Percentiles rank a stretch among this genome's conserved stretches.
phyloP scores from a whole-genome alignment of 1,284 basidiomycete genomes.

The Omphalotus olearius region DNA sequence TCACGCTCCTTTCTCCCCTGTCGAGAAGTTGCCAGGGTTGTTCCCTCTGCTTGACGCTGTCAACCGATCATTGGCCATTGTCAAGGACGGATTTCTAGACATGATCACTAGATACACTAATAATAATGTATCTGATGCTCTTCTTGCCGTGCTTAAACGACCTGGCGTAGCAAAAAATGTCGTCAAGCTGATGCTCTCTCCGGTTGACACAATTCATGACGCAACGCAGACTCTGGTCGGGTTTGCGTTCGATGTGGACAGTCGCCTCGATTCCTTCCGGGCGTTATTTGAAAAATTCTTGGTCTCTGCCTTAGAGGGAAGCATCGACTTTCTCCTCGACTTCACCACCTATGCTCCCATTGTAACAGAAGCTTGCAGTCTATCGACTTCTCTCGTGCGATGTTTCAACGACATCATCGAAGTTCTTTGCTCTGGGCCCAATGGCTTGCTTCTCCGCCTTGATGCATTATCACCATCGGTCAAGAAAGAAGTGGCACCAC shows the following conservation, averaged over 20 bases:
- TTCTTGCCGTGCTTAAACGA: slow-evolving; percentile 48
- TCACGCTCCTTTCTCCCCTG: slow-evolving; percentile 41
- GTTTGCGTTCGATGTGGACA: slow-evolving; percentile 82
- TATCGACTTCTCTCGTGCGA: slow-evolving; percentile 84
- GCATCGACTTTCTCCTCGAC: slow-evolving; percentile 59
- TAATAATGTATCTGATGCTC: slow-evolving; percentile 43
- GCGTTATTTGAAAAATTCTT: slow-evolving; percentile 67
- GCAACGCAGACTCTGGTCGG: slow-evolving; percentile 75
- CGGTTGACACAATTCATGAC: slow-evolving; percentile 67
- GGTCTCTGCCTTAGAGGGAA: slow-evolving; percentile 61
- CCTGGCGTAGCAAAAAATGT: slow-evolving; percentile 52
- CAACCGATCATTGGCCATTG: slow-evolving; percentile 51
- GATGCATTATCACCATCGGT: slow-evolving; percentile 50
- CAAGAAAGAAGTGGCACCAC: slow-evolving; percentile 39
- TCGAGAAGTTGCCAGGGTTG: slow-evolving; percentile 21
- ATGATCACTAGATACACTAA: slow-evolving; percentile 60
- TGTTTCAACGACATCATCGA: slow-evolving; percentile 92
- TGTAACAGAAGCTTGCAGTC: slow-evolving; percentile 79
- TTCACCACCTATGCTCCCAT: slow-evolving; percentile 61
- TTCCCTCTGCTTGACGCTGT: slow-evolving; percentile 42
- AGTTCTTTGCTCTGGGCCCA: slow-evolving; percentile 69
- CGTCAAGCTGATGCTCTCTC: slow-evolving; percentile 75
- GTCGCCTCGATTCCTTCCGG: slow-evolving; percentile 82
- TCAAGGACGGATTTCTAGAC: slow-evolving; percentile 61
- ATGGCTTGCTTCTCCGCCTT: slow-evolving; percentile 61